These are phyloP conservation scores for Macrolepiota albuminosa DNA, from an alignment of 768 basidiomycete genomes.

Conservation along the genomic window DNA sequence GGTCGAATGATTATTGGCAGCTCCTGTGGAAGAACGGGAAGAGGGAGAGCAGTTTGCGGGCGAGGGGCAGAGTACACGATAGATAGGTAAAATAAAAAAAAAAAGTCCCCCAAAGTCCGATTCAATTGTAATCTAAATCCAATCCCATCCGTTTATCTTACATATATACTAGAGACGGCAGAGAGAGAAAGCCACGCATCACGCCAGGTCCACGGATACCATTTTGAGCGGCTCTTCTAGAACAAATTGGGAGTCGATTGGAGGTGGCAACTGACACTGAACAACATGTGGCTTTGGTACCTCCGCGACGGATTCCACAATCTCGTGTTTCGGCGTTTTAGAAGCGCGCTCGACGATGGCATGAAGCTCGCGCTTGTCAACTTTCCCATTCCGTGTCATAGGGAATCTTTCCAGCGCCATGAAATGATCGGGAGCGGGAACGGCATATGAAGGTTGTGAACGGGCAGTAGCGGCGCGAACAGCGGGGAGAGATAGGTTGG, in stretches of 20 bases:
- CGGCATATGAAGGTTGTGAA: constrained; percentile 56
- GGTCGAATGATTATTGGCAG: not conserved
- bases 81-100: not conserved
- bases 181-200: not conserved
- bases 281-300: not conserved
- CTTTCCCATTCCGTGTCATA: constrained; percentile 50
- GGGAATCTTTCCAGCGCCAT: constrained; percentile 43
- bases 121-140: constrained; percentile 1
- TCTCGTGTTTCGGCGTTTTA: not conserved
- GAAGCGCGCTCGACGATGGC: constrained; percentile 11
- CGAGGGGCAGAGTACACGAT: not conserved
- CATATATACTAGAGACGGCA: not conserved
- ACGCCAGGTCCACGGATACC: constrained; percentile 11
- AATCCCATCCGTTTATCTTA: not conserved
- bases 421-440: constrained; percentile 46
- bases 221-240: constrained; percentile 14
- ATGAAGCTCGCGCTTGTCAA: constrained; percentile 40
- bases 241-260: constrained; percentile 11
- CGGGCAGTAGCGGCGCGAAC: constrained; percentile 16
- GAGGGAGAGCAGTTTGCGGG: not conserved
- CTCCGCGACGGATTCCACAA: not conserved
- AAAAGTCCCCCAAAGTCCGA: not conserved
- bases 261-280: not conserved
- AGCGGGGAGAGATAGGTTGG: constrained; percentile 9
- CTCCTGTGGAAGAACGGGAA: not conserved